These are phyloP conservation scores for Flaveria bidentis DNA, from an alignment of 129 eudicot species.

Conservation along the genomic window DNA sequence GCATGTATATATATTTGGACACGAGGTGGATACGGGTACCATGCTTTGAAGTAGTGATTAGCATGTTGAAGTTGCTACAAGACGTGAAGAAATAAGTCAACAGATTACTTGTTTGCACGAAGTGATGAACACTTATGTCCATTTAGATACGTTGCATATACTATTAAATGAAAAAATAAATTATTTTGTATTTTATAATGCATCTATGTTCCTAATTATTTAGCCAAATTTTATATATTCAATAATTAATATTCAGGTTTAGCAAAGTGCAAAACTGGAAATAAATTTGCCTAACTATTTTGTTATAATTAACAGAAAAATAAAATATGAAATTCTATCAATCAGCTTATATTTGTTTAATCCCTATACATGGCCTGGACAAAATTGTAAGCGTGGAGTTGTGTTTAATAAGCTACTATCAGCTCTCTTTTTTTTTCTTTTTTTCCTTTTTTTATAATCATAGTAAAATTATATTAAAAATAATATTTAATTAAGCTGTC, in stretches of 20 bases:
- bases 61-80: slow-evolving; percentile 19
- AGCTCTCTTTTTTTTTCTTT: too few relatives aligned
- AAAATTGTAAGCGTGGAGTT: too few relatives aligned
- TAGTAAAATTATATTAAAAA: too few relatives aligned
- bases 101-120: slow-evolving; percentile 26
- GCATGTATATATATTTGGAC: not conserved
- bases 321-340: too few relatives aligned
- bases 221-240: not conserved
- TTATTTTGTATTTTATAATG: not conserved
- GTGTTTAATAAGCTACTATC: too few relatives aligned
- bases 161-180: not conserved
- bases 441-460: too few relatives aligned
- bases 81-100: slow-evolving; percentile 24
- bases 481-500: too few relatives aligned
- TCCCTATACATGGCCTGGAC: too few relatives aligned
- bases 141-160: not conserved
- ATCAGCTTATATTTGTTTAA: too few relatives aligned
- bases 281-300: too few relatives aligned
- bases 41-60: slow-evolving; percentile 32
- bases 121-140: slow-evolving; percentile 12
- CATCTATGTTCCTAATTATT: not conserved
- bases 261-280: too few relatives aligned
- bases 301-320: too few relatives aligned
- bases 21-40: slow-evolving; percentile 21
- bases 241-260: not conserved